Conservation (phyloP, 129 eudicot genomes). For the Helianthus annuus region HanXRQr2.0-SUNRISE NC_035434.2:174555137-174555636, state of each 20-base stretch:
- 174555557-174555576: slow-evolving; percentile 72
- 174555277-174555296: neutral
- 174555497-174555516: slow-evolving; percentile 83
- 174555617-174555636: slow-evolving; percentile 60
- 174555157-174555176: slow-evolving; percentile 24
- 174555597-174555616: slow-evolving; percentile 86
- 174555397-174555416: neutral
- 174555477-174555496: slow-evolving; percentile 47
- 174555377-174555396: neutral
- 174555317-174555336: slow-evolving; percentile 15
- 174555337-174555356: slow-evolving; percentile 8
- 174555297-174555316: slow-evolving; percentile 8
- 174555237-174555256: slow-evolving; percentile 24
- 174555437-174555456: slow-evolving; percentile 53
- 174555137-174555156: slow-evolving; percentile 10
- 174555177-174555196: slow-evolving; percentile 19
- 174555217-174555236: neutral
- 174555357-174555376: slow-evolving; percentile 13
- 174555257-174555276: slow-evolving; percentile 28
- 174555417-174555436: slow-evolving; percentile 45
- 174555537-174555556: slow-evolving; percentile 80
- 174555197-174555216: slow-evolving; percentile 8
- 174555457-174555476: slow-evolving; percentile 27
- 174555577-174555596: slow-evolving; percentile 87
- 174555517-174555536: slow-evolving; percentile 73